Evolutionary conservation across 345 rosid genomes (phyloP).

Genomic region (Salix udensis): DNA sequence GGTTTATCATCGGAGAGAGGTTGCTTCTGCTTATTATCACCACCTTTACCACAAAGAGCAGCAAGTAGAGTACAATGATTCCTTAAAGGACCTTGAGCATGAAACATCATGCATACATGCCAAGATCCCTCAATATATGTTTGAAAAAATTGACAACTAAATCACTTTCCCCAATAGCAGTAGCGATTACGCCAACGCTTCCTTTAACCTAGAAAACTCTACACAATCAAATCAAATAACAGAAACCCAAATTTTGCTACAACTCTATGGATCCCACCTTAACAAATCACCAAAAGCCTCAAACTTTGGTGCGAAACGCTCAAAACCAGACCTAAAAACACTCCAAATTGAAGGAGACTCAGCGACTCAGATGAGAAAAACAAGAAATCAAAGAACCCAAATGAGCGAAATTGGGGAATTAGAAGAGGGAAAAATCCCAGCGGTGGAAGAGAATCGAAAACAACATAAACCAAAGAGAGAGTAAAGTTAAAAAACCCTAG

Average conservation of each 20-base stretch:
- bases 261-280: constrained; percentile 21
- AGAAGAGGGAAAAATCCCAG: background rate
- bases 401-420: background rate
- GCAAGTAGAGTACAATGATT: constrained; percentile 85
- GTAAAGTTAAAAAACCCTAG: constrained; percentile 35
- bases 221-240: constrained; percentile 20
- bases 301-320: constrained; percentile 6
- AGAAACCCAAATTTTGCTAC: constrained; percentile 25
- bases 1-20: constrained; percentile 41
- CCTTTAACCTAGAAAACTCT: background rate
- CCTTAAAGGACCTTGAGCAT: constrained; percentile 85
- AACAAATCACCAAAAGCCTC: constrained; percentile 21
- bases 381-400: constrained; percentile 7
- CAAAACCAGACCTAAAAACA: constrained; percentile 8
- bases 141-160: constrained; percentile 1
- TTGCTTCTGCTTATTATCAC: constrained; percentile 45
- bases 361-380: background rate
- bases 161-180: constrained; percentile 3
- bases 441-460: constrained; percentile 4
- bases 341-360: constrained; percentile 4
- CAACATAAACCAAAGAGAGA: constrained; percentile 11
- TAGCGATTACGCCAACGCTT: constrained; percentile 9
- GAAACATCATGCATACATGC: constrained; percentile 84
- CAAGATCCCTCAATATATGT: constrained; percentile 35
- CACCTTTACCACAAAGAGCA: constrained; percentile 50